Evolutionary conservation across 2,329 filamentous ascomycete species (phyloP).

Genomic region (Phyllosticta capitalensis): DNA sequence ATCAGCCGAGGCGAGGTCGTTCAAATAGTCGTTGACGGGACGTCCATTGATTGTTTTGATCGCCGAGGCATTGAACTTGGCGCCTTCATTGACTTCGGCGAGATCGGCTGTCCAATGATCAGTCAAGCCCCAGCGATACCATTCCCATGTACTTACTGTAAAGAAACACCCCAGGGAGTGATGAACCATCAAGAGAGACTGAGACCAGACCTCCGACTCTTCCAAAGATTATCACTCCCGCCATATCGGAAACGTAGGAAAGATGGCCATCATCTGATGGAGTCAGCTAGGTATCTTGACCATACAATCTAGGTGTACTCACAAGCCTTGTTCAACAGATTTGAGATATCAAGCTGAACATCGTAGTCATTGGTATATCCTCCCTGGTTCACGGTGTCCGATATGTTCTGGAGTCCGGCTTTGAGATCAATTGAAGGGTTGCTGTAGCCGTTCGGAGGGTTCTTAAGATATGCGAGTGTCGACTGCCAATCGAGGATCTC

Average conservation of each 20-base stretch:
- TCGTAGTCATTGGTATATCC: slow-evolving; percentile 32
- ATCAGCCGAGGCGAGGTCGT: slow-evolving; percentile 21
- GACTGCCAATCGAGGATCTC: slow-evolving; percentile 30
- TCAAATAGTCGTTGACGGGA: slow-evolving; percentile 24
- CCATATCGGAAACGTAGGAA: background rate
- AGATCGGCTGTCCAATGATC: slow-evolving; percentile 17
- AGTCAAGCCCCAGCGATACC: background rate
- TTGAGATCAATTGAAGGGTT: slow-evolving; percentile 31
- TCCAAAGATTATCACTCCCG: background rate
- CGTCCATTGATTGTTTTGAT: slow-evolving; percentile 30
- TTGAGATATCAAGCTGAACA: slow-evolving; percentile 23
- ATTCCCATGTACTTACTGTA: slow-evolving; percentile 3
- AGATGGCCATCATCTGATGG: slow-evolving; percentile 1
- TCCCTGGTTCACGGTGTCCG: slow-evolving; percentile 20
- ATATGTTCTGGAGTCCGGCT: slow-evolving; percentile 26
- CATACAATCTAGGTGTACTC: slow-evolving; percentile 4
- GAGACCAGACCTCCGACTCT: slow-evolving; percentile 21
- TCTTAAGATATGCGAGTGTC: slow-evolving; percentile 30
- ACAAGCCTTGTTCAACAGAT: background rate
- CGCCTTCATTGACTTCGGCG: slow-evolving; percentile 18
- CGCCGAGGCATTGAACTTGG: slow-evolving; percentile 25
- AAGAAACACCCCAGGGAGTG: slow-evolving; percentile 28
- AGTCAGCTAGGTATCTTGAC: background rate
- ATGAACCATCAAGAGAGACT: slow-evolving; percentile 27
- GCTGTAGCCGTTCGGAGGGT: slow-evolving; percentile 27